Percentiles rank a stretch among this genome's conserved stretches.
Conservation (phyloP, 139 green algal genomes). For the Chlorella sp. region DNA sequence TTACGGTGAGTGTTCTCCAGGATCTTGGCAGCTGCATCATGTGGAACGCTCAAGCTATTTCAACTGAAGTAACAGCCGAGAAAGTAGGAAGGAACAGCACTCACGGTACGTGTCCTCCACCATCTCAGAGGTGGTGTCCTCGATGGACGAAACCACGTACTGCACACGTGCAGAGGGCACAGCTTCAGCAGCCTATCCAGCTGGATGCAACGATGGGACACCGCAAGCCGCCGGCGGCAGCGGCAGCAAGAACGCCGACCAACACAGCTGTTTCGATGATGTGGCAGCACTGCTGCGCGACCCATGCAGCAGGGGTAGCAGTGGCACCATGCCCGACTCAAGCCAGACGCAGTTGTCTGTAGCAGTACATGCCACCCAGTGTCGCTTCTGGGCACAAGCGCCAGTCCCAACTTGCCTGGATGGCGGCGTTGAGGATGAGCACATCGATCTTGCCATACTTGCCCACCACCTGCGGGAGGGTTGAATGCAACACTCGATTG, state of each 20-base stretch:
- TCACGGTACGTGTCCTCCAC: slow-evolving; percentile 44
- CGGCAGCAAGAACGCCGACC: too few relatives aligned
- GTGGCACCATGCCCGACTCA: too few relatives aligned
- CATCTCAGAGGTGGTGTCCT: slow-evolving; percentile 11
- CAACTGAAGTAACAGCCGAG: too few relatives aligned
- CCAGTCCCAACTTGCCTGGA: background rate
- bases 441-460: slow-evolving; percentile 35
- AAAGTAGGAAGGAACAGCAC: background rate
- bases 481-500: too few relatives aligned
- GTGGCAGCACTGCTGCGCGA: background rate
- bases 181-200: too few relatives aligned
- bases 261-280: too few relatives aligned
- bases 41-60: too few relatives aligned
- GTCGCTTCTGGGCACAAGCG: too few relatives aligned
- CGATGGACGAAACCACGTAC: slow-evolving; percentile 20
- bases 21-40: too few relatives aligned
- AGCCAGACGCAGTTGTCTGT: too few relatives aligned
- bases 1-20: too few relatives aligned
- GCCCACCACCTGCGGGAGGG: slow-evolving; percentile 28
- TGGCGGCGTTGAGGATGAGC: slow-evolving; percentile 45
- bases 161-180: background rate
- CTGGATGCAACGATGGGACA: background rate
- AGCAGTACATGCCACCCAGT: too few relatives aligned
- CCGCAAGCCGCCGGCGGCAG: background rate
- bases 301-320: background rate